phyloP scores from a whole-genome alignment of 441 rosid genomes.

The Pelargonium cotyledonis region DNA sequence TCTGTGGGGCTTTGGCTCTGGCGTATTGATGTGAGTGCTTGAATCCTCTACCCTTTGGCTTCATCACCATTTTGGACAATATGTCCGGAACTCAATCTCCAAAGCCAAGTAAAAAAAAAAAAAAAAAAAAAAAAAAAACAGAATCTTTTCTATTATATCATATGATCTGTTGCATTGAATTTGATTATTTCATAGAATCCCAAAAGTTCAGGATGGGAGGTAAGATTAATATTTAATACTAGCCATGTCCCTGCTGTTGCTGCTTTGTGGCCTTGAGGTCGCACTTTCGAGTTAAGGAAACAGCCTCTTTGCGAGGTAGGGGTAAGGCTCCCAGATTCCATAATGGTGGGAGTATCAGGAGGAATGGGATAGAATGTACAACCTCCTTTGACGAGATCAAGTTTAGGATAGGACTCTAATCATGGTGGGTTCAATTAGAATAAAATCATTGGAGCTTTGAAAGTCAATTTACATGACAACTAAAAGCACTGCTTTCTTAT shows the following conservation, averaged over 20 bases:
- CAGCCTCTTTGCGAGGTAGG: too few relatives aligned
- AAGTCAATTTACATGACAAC: not conserved
- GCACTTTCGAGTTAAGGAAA: too few relatives aligned
- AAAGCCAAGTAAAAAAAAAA: constrained; percentile 20
- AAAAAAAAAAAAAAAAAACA: not conserved
- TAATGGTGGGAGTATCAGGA: too few relatives aligned
- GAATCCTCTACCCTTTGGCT: constrained; percentile 32
- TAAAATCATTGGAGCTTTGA: not conserved
- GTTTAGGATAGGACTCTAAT: not conserved
- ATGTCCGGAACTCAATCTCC: constrained; percentile 37
- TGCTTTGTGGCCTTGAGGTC: too few relatives aligned
- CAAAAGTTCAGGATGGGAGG: too few relatives aligned
- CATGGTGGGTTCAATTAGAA: not conserved
- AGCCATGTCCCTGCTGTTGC: too few relatives aligned
- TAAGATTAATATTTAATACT: too few relatives aligned
- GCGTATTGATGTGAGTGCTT: constrained; percentile 32
- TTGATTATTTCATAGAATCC: too few relatives aligned
- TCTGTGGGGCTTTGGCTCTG: constrained; percentile 31
- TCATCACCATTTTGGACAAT: constrained; percentile 13
- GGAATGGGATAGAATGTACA: not conserved
- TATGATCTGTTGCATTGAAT: too few relatives aligned
- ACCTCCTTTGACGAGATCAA: not conserved
- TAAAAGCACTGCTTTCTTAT: not conserved
- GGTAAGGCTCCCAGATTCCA: too few relatives aligned
- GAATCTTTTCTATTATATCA: not conserved